Evolutionary conservation across 2,329 filamentous ascomycete genomes (phyloP).

Genomic region (Sclerotiophoma versabilis): DNA sequence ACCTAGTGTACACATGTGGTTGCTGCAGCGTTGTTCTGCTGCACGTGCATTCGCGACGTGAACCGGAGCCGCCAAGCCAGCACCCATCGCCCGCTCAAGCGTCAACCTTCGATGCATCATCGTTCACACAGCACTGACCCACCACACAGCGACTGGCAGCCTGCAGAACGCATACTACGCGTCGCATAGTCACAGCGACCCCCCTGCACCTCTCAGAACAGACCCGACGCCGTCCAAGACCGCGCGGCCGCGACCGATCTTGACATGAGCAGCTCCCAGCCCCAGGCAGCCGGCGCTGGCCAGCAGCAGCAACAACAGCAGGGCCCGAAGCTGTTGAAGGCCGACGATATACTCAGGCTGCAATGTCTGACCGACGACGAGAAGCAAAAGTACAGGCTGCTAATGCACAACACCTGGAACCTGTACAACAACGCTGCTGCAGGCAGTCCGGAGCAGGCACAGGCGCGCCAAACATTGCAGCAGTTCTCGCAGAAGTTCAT

Average conservation of each 20-base stretch:
- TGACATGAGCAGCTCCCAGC: conserved; percentile 46
- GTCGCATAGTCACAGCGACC: conserved; percentile 8
- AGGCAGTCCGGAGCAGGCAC: conserved; percentile 58
- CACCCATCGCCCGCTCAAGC: conserved; percentile 11
- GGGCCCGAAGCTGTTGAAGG: conserved; percentile 36
- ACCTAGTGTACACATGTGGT: neutral
- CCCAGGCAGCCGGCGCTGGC: conserved; percentile 33
- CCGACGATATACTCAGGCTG: conserved; percentile 47
- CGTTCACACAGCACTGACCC: neutral
- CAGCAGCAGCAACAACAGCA: conserved; percentile 19
- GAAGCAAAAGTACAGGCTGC: conserved; percentile 63
- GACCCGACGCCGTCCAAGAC: neutral
- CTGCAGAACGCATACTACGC: neutral
- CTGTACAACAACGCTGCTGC: conserved; percentile 57
- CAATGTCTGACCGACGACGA: conserved; percentile 58
- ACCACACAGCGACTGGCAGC: neutral
- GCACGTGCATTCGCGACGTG: conserved; percentile 28
- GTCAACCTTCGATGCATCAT: conserved; percentile 10
- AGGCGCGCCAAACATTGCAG: conserved; percentile 59
- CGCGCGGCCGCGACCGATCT: conserved; percentile 19
- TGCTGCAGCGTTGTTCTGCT: neutral
- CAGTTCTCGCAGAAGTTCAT: conserved; percentile 61
- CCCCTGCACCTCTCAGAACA: neutral
- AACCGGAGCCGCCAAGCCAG: conserved; percentile 19
- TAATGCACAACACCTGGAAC: conserved; percentile 63